phyloP scores from a whole-genome alignment of 2,329 filamentous ascomycete genomes.

The Clarireedia monteithiana region DNA sequence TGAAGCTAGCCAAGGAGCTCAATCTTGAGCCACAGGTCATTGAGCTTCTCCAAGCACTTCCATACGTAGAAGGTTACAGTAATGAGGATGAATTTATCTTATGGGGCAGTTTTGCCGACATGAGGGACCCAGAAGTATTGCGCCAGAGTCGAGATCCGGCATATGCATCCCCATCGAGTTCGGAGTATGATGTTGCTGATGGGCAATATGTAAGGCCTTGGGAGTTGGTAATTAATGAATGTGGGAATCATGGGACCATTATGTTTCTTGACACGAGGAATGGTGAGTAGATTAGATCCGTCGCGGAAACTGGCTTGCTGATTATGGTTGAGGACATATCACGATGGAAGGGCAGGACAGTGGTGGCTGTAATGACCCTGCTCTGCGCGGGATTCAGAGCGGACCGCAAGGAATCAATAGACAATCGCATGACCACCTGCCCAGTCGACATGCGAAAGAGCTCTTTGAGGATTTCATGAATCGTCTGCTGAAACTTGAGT shows the following conservation, averaged over 20 bases:
- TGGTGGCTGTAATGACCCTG: background rate
- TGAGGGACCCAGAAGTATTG: conserved; percentile 1
- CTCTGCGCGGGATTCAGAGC: background rate
- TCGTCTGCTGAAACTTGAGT: conserved; percentile 10
- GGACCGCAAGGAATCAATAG: background rate
- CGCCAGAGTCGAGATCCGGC: conserved; percentile 10
- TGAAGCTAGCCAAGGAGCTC: conserved; percentile 4
- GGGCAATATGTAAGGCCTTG: conserved; percentile 1
- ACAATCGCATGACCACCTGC: background rate
- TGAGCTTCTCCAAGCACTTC: conserved; percentile 10
- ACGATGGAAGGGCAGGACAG: background rate
- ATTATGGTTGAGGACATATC: background rate
- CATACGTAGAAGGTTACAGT: conserved; percentile 5
- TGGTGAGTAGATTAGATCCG: background rate
- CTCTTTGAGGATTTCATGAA: conserved; percentile 10
- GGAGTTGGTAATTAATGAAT: background rate
- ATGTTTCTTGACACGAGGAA: conserved; percentile 2
- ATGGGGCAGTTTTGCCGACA: conserved; percentile 12
- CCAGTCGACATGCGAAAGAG: conserved; percentile 5
- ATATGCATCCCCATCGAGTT: background rate
- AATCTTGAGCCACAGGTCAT: conserved; percentile 10
- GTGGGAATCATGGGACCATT: background rate
- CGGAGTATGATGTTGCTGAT: conserved; percentile 5
- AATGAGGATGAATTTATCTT: conserved; percentile 13
- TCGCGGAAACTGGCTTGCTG: background rate